A percentile compares a stretch with the other conserved stretches of the same genome.
phyloP scores from a whole-genome alignment of 805 yeast genomes.

The Wickerhamomyces mucosus region DNA sequence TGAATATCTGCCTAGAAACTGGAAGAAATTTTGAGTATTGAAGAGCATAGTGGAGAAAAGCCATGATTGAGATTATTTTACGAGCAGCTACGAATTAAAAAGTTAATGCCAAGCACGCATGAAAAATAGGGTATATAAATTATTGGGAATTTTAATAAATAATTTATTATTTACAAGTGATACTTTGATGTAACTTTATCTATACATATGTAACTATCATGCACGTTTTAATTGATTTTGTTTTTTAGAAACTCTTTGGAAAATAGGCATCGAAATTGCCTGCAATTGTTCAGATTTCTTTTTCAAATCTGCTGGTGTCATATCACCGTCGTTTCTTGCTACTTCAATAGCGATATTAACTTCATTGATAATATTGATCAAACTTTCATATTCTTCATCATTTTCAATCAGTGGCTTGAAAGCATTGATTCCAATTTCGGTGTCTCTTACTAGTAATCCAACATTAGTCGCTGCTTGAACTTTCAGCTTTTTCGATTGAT shows the following conservation, averaged over 20 bases:
- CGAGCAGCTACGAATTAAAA: too few relatives aligned
- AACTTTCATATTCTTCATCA: constrained; percentile 42
- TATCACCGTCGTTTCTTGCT: constrained; percentile 53
- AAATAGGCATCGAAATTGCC: constrained; percentile 63
- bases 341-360: constrained; percentile 59
- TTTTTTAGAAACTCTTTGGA: constrained; percentile 33
- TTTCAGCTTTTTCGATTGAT: constrained; percentile 47
- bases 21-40: constrained; percentile 13
- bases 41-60: constrained; percentile 1
- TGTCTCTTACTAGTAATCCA: constrained; percentile 74
- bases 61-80: not conserved
- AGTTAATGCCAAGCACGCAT: too few relatives aligned
- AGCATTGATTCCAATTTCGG: constrained; percentile 76
- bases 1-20: constrained; percentile 19
- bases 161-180: too few relatives aligned
- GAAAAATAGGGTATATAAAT: too few relatives aligned
- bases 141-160: too few relatives aligned
- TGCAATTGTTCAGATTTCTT: constrained; percentile 69
- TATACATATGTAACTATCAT: too few relatives aligned
- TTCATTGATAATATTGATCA: constrained; percentile 37
- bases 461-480: constrained; percentile 71
- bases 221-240: constrained; percentile 9
- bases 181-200: too few relatives aligned
- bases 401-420: constrained; percentile 38
- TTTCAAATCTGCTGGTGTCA: constrained; percentile 51